These are phyloP conservation scores for Paraurostyla sp. DNA, from an alignment of 73 alveolate genomes.

Conservation along the genomic window DNA sequence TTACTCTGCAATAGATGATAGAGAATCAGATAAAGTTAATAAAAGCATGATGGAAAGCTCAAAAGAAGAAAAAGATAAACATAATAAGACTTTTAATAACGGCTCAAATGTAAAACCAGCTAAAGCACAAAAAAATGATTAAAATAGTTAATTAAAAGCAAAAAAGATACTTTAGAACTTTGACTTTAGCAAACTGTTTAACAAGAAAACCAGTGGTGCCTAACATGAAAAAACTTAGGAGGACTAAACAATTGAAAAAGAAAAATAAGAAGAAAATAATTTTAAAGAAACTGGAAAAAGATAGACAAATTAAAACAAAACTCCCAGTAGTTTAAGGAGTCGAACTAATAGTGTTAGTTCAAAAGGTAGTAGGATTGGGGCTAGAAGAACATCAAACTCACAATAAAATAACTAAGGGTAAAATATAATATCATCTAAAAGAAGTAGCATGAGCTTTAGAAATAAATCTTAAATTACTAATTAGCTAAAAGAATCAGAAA, in stretches of 20 bases:
- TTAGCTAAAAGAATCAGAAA: background rate
- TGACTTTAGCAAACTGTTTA: slow-evolving; percentile 39
- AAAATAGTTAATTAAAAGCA: slow-evolving; percentile 16
- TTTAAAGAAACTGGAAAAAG: background rate
- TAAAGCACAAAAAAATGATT: slow-evolving; percentile 11
- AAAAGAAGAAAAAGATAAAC: slow-evolving; percentile 38
- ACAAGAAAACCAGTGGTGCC: background rate
- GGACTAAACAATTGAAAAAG: background rate
- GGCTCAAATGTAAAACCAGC: background rate
- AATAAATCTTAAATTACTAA: slow-evolving; percentile 12
- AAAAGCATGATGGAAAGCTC: slow-evolving; percentile 2
- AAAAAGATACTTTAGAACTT: slow-evolving; percentile 29
- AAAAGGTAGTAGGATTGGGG: slow-evolving; percentile 21
- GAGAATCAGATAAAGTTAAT: background rate
- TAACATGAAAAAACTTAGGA: background rate
- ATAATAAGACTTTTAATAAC: slow-evolving; percentile 9
- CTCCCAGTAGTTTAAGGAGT: slow-evolving; percentile 21
- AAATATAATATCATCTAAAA: background rate
- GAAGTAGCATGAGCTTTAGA: slow-evolving; percentile 49
- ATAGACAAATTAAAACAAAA: background rate
- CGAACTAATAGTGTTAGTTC: slow-evolving; percentile 15
- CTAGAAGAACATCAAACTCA: background rate
- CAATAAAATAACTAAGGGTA: background rate
- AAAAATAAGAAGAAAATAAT: background rate
- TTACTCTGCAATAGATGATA: slow-evolving; percentile 16